A percentile compares a stretch with the other conserved stretches of the same genome.
Conservation (phyloP, 768 basidiomycete species). For the Pluteus cervinus region DNA sequence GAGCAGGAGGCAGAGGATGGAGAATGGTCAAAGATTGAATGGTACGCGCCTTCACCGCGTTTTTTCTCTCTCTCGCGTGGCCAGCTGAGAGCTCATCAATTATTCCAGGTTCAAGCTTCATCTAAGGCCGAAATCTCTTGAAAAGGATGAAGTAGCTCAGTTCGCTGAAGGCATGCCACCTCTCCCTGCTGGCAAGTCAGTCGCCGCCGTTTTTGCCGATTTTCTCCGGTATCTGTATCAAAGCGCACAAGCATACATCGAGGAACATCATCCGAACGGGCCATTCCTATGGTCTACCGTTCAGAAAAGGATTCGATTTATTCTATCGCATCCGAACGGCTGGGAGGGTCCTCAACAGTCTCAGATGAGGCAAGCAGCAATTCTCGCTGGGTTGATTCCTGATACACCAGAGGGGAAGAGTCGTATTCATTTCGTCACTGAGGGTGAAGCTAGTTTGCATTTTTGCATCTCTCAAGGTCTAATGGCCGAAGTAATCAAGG, state of each 20-base stretch:
- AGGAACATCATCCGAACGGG: conserved; percentile 39
- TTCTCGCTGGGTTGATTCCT: conserved; percentile 32
- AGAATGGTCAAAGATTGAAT: conserved; percentile 36
- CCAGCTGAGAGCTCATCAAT: too few relatives aligned
- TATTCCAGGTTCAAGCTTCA: conserved; percentile 27
- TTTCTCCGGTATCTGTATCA: conserved; percentile 41
- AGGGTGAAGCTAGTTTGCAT: conserved; percentile 50
- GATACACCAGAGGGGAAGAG: conserved; percentile 27
- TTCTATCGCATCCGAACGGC: conserved; percentile 37
- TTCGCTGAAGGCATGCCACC: conserved; percentile 30
- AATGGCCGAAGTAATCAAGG: not conserved
- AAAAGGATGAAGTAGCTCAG: conserved; percentile 12
- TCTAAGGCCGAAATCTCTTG: conserved; percentile 19
- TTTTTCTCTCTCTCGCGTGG: too few relatives aligned
- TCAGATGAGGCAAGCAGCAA: conserved; percentile 37
- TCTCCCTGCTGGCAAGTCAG: conserved; percentile 35
- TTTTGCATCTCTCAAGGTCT: conserved; percentile 19
- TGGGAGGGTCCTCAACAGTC: conserved; percentile 40
- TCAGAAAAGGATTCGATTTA: conserved; percentile 31
- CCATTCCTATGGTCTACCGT: conserved; percentile 34
- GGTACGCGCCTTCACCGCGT: too few relatives aligned
- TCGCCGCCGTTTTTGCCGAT: conserved; percentile 39
- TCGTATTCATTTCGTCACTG: conserved; percentile 39
- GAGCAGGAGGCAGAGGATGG: conserved; percentile 31
- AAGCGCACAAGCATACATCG: conserved; percentile 36